Evolutionary conservation across 2,329 filamentous ascomycete species (phyloP).

Genomic region (Emydomyces testavorans): DNA sequence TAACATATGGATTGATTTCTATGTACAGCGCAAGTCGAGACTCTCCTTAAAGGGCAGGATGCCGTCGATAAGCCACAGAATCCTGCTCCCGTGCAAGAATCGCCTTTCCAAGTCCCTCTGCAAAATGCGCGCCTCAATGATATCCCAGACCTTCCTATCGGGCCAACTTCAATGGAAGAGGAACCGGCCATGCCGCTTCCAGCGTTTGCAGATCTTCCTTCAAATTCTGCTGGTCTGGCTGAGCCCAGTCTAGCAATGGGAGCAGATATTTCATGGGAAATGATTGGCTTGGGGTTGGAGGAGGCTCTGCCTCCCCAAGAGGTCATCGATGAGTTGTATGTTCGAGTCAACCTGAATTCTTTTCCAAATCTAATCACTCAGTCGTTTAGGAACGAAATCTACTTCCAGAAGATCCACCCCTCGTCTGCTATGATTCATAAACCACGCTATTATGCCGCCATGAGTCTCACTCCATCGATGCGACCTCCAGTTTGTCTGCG

Average conservation of each 20-base stretch:
- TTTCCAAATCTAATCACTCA: not conserved
- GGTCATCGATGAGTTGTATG: constrained; percentile 72
- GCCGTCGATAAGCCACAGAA: constrained; percentile 22
- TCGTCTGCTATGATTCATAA: constrained; percentile 82
- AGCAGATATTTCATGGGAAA: constrained; percentile 62
- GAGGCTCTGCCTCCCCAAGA: constrained; percentile 69
- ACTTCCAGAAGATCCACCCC: constrained; percentile 81
- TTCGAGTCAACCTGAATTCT: not conserved
- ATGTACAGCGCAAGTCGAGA: constrained; percentile 74
- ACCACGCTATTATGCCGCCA: constrained; percentile 72
- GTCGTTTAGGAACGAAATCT: constrained; percentile 58
- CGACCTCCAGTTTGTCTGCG: constrained; percentile 77
- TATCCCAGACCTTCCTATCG: not conserved
- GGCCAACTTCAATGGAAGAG: not conserved
- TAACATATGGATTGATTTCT: not conserved
- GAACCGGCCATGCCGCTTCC: not conserved
- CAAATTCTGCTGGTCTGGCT: not conserved
- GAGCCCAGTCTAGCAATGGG: constrained; percentile 19
- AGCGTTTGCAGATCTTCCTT: not conserved
- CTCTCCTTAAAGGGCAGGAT: constrained; percentile 71
- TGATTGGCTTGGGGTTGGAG: constrained; percentile 69
- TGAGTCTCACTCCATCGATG: constrained; percentile 77
- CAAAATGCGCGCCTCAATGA: not conserved
- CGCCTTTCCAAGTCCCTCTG: not conserved
- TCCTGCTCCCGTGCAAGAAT: not conserved